Percentiles rank a stretch among this genome's conserved stretches.
These are phyloP conservation scores for Hansenula sp. DNA, from an alignment of 1,139 yeast genomes.

Conservation along the genomic window DNA sequence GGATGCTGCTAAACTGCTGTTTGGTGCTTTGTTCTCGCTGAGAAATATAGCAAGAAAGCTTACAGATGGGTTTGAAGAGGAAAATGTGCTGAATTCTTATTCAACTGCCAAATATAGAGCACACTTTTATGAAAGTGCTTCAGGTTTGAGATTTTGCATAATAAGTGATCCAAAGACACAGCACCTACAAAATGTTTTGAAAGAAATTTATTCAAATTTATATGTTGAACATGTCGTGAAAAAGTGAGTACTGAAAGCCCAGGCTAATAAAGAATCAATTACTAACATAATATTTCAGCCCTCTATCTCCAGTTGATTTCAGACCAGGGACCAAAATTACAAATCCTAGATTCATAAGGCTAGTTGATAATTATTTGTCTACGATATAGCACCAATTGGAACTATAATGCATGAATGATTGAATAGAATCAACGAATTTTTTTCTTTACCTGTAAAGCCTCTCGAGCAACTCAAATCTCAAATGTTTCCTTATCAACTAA, in stretches of 20 bases:
- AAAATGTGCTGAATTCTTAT: constrained; percentile 59
- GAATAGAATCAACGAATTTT: neutral
- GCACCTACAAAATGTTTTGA: constrained; percentile 55
- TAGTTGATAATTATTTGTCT: constrained; percentile 36
- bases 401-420: neutral
- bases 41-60: constrained; percentile 70
- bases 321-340: constrained; percentile 36
- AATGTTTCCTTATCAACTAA: constrained; percentile 39
- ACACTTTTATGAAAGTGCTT: constrained; percentile 76
- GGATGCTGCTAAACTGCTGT: constrained; percentile 71
- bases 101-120: constrained; percentile 72
- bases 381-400: constrained; percentile 5
- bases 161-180: constrained; percentile 67
- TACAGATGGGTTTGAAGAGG: constrained; percentile 31
- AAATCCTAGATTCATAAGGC: constrained; percentile 41
- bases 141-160: constrained; percentile 72
- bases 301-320: constrained; percentile 51
- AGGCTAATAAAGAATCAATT: too few species aligned
- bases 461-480: constrained; percentile 15
- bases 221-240: constrained; percentile 68
- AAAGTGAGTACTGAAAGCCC: constrained; percentile 42
- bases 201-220: constrained; percentile 63
- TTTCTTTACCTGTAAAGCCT: too few species aligned
- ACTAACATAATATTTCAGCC: constrained; percentile 12
- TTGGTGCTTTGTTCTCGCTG: constrained; percentile 83